Evolutionary conservation across 1,284 basidiomycete species (phyloP), one percentile per base, ranked within the genome.

Genomic region (Laetiporus sulphureus): DNA sequence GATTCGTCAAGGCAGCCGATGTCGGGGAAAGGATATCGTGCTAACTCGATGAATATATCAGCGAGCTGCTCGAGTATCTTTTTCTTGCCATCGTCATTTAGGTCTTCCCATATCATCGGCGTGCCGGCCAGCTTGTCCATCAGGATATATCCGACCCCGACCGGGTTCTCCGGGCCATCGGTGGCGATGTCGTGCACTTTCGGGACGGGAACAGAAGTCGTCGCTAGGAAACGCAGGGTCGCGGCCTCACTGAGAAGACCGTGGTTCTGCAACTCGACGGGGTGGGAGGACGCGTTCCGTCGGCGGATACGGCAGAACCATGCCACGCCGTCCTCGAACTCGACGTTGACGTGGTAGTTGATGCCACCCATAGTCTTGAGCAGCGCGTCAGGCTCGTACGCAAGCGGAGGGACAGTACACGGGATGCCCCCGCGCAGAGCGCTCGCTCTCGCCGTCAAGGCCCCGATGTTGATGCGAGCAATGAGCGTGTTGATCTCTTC

Each of bases 301-400:
- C 48, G 45, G 11, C 40, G 45, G 16, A 50, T 38, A 7, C 48
- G 45, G 19, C 45, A 47, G 8, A 50, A 33, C 48, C 48, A 50
- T n/a, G 20, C 19, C 2, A 36, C 33, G 5, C 42, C 45, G 29
- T 50, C 48, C 13, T 35, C 35, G 32, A 50, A 50, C 12, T 15
- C 7, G 10, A 50, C 31, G n/a, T 30, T 37, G 20, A 50, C 25
- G 36, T 50, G 48, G 23, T 43, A 47, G 34, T 50, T 44, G 35
- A 35, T 41, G 6, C 45, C 45, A 6, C 48, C 48, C 42, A 47
- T 41, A 18, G 35, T 21, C 3, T 32, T 18, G 22, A 15, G 30
- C 2, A 43, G 20, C 6, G 18, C 30, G 6, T 15, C 19, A 3
- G 21, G 18, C 11, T 36, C 35, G 38, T 24, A 43, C 19, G 19